Conservation (phyloP, 2,329 filamentous ascomycete genomes). For the Chaetomiaceae sp. region DNA sequence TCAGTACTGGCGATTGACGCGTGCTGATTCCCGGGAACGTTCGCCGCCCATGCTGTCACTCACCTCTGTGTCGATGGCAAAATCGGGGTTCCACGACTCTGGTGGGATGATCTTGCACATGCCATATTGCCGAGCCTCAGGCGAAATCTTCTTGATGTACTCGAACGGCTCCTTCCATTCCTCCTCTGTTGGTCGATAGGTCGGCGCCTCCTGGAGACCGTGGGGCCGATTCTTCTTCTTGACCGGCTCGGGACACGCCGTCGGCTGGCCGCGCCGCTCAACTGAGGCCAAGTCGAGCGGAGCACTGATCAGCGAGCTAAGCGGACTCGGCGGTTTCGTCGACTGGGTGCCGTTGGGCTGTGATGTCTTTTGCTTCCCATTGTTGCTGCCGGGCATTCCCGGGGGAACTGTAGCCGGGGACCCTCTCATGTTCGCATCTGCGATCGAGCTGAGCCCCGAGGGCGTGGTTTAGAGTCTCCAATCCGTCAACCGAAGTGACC, state of each 20-base stretch:
- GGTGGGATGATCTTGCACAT: slow-evolving; percentile 96
- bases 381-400: slow-evolving; percentile 33
- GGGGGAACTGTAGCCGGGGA: slow-evolving; percentile 44
- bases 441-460: slow-evolving; percentile 26
- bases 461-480: slow-evolving; percentile 12
- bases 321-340: slow-evolving; percentile 45
- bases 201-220: slow-evolving; percentile 83
- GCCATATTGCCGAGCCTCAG: slow-evolving; percentile 81
- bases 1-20: slow-evolving; percentile 4
- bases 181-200: slow-evolving; percentile 83
- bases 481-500: slow-evolving; percentile 19
- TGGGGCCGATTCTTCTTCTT: slow-evolving; percentile 77
- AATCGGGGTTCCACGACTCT: slow-evolving; percentile 87
- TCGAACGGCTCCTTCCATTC: slow-evolving; percentile 93
- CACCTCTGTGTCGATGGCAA: slow-evolving; percentile 97
- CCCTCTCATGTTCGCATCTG: slow-evolving; percentile 48
- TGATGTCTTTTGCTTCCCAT: slow-evolving; percentile 44
- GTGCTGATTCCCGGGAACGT: no score
- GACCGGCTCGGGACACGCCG: slow-evolving; percentile 67
- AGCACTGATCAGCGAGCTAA: slow-evolving; percentile 53
- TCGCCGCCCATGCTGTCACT: slow-evolving; percentile 25
- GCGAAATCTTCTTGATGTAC: slow-evolving; percentile 87
- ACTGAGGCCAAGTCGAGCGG: slow-evolving; percentile 84
- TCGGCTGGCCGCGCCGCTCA: slow-evolving; percentile 82
- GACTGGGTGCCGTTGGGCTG: slow-evolving; percentile 52